Base-by-base conservation (phyloP, 176 grass and related monocot species). In the Zea luxurians region DNA sequence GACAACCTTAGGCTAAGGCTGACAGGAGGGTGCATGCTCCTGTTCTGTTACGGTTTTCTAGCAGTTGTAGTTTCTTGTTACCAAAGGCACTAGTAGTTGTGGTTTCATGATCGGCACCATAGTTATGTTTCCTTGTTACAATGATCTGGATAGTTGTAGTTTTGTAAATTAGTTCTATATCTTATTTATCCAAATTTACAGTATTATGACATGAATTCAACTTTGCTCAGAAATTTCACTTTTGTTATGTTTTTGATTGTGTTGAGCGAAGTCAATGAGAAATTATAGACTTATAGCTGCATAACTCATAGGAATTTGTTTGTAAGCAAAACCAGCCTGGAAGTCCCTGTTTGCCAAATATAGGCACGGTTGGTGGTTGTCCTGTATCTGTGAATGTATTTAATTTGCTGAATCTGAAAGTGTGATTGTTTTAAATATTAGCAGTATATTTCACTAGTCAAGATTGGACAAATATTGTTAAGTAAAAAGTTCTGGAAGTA, bases 341-440 rank as follows among this genome's bases (percentile, higher is more conserved):
- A 5, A 57, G 9, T 2, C 45, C 43, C 50, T 59, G 1, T 66
- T 73, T 67, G 21, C 55, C 46, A 7, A 45, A 50, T 74, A 13
- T 34, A 55, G 35, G 34, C 16, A 61, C 5, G 4, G 35, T 16
- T 44, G 2, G 48, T 36, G 10, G 2, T 80, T 80, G 48, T 45
- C 42, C 82, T 78, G 17, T 34, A 76, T 49, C 2, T 9, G 15
- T 7, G 49, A n/a, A 49, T 81, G 6, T 37, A 52, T 48, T 78
- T 83, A 13, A 40, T 71, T 40, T 27, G 1, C 46, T 64, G 59
- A 21, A 44, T 81, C 37, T 70, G 45, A 11, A 70, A 1, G 54
- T 54, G 15, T 64, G 20, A 38, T 70, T 20, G 12, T 75, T 86
- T 62, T n/a, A 70, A 6, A 17, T 53, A 37, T 70, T 41, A 38